phyloP scores from a whole-genome alignment of 805 yeast species.

The Yarrowia hollandica region DNA sequence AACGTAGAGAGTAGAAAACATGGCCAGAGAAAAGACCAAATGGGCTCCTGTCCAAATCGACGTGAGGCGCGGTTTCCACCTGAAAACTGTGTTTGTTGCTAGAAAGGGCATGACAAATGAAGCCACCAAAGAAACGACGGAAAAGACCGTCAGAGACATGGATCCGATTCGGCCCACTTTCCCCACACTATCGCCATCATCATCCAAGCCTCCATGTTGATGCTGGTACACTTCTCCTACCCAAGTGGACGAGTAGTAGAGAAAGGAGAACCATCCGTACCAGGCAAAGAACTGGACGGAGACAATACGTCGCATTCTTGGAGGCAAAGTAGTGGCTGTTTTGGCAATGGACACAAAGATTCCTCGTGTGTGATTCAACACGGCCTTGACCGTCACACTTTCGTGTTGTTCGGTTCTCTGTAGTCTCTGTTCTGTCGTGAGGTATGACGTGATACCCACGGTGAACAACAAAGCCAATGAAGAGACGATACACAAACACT shows the following conservation, averaged over 20 bases:
- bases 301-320: conserved; percentile 53
- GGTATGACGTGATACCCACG: conserved; percentile 46
- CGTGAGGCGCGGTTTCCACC: neutral
- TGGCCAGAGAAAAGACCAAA: conserved; percentile 52
- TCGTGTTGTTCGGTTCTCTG: neutral
- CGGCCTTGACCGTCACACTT: neutral
- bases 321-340: conserved; percentile 44
- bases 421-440: conserved; percentile 46
- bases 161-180: conserved; percentile 42
- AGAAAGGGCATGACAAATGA: conserved; percentile 35
- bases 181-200: conserved; percentile 41
- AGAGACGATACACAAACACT: conserved; percentile 50
- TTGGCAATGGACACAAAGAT: conserved; percentile 30
- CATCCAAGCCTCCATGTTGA: conserved; percentile 31
- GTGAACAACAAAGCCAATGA: conserved; percentile 46
- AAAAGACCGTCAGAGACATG: conserved; percentile 44
- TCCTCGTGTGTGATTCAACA: neutral
- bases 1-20: conserved; percentile 50
- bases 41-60: conserved; percentile 44
- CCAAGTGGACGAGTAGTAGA: conserved; percentile 65
- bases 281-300: conserved; percentile 63
- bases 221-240: conserved; percentile 60
- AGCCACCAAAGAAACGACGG: conserved; percentile 49
- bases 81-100: neutral
- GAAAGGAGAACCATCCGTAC: conserved; percentile 68